A percentile compares a stretch with the other conserved stretches of the same genome.
Conservation (phyloP, 1,139 yeast species). For the Torulaspora pretoriensis region DNA sequence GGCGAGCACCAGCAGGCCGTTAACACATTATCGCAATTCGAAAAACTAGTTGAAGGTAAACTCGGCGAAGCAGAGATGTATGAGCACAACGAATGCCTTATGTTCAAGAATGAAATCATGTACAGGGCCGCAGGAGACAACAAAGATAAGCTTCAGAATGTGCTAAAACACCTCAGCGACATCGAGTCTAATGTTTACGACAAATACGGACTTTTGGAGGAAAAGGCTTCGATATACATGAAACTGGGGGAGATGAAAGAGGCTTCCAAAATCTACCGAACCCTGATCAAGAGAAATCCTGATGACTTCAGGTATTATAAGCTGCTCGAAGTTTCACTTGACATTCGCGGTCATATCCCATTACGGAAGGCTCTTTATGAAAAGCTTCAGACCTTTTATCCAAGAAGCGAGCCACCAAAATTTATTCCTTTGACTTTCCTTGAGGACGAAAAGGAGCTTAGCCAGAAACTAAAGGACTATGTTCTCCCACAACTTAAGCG, state of each 20-base stretch:
- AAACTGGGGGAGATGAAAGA: conserved; percentile 47
- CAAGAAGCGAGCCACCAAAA: conserved; percentile 77
- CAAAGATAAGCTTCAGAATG: conserved; percentile 45
- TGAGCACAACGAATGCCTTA: conserved; percentile 76
- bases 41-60: conserved; percentile 65
- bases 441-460: conserved; percentile 50
- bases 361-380: conserved; percentile 56
- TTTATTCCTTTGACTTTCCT: conserved; percentile 74
- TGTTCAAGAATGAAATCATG: conserved; percentile 68
- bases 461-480: conserved; percentile 47
- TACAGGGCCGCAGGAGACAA: conserved; percentile 55
- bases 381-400: conserved; percentile 65
- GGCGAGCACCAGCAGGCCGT: conserved; percentile 66
- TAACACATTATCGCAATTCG: conserved; percentile 68
- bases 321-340: conserved; percentile 61
- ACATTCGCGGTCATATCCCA: conserved; percentile 40
- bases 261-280: conserved; percentile 66
- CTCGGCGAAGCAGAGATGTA: conserved; percentile 60
- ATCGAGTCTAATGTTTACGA: conserved; percentile 58
- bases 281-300: conserved; percentile 78
- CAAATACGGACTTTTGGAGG: conserved; percentile 58
- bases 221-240: conserved; percentile 56
- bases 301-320: conserved; percentile 66
- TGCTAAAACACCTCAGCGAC: conserved; percentile 56
- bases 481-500: conserved; percentile 58